Conservation (phyloP, 306 rosid genomes). For the Malus sieversii region DNA sequence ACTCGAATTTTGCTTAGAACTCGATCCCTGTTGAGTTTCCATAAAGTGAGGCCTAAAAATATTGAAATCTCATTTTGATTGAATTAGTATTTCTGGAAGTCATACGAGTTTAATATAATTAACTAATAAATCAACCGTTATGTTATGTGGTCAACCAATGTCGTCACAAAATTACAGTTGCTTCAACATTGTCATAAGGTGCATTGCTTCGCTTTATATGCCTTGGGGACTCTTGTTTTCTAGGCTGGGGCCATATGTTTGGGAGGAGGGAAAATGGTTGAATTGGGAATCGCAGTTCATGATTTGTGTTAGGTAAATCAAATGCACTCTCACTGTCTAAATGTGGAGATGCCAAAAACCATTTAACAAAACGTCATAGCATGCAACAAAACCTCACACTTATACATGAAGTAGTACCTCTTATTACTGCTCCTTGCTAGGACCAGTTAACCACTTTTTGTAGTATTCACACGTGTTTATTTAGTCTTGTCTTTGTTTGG, state of each 20-base stretch:
- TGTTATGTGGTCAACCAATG: too few species aligned
- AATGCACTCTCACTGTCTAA: neutral
- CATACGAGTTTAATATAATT: too few species aligned
- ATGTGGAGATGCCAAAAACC: neutral
- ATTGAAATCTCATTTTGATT: neutral
- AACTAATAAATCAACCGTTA: too few species aligned
- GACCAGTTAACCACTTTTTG: neutral
- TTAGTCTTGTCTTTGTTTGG: neutral
- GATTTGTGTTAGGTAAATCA: constrained; percentile 1
- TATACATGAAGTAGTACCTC: neutral
- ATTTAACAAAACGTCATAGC: constrained; percentile 5
- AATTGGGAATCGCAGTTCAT: constrained; percentile 4
- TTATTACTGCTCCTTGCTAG: neutral
- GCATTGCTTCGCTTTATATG: neutral
- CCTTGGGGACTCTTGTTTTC: constrained; percentile 6
- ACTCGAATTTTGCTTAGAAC: too few species aligned
- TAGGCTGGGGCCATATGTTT: constrained; percentile 6
- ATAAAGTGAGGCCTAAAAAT: too few species aligned
- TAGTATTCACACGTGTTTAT: neutral
- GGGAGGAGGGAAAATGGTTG: neutral
- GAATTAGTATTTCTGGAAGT: neutral
- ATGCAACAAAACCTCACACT: neutral
- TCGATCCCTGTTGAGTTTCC: too few species aligned
- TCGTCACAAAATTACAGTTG: too few species aligned
- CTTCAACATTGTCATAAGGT: neutral